Base-by-base conservation (phyloP, 768 basidiomycete species). In the Gloeostereum incarnatum region DNA sequence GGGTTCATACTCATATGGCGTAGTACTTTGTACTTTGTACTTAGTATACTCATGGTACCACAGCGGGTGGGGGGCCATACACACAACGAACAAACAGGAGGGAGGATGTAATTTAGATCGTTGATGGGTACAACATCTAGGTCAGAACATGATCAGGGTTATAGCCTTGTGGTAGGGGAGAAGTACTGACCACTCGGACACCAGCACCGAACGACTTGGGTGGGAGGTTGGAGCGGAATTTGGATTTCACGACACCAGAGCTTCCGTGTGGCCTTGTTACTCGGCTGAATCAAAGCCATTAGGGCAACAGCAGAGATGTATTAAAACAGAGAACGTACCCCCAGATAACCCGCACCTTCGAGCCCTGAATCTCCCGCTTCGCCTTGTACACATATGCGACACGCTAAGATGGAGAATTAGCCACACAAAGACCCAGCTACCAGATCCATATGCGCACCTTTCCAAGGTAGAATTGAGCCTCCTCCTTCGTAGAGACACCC, bases 361-460 rank as follows among this genome's bases (percentile, higher is more conserved):
- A 87, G 43, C 96, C 96, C 61, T 82, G 81, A 49, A 94, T 77
- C 65, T 90, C 88, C 61, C 79, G 74, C 75, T 96, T 92, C 44
- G 92, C 94, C 60, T 83, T 86, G 81, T 99, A 99, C 50, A 99
- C 92, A 65, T 83, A 99, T 43, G 96, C 96, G 46, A 99, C 75
- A 52, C 94, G 87, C 92, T 96, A 51, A 17, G 29, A 17, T n/a
- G n/a, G 14, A 27, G 30, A 36, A 42, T 35, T 25, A 31, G 18
- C 14, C 25, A 23, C 44, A 45, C 24, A 16, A 13, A 35, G 9
- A 5, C 17, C 10, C 17, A n/a, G 2, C n/a, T 5, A 2, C 17
- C 13, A 9, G 13, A 25, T n/a, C n/a, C n/a, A 32, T 18, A 18
- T 8, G 55, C 76, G 52, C 51, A 96, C 91, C 85, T 99, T 99